Evolutionary conservation across 1,139 yeast genomes (phyloP).

Genomic region (Candida smagusa): DNA sequence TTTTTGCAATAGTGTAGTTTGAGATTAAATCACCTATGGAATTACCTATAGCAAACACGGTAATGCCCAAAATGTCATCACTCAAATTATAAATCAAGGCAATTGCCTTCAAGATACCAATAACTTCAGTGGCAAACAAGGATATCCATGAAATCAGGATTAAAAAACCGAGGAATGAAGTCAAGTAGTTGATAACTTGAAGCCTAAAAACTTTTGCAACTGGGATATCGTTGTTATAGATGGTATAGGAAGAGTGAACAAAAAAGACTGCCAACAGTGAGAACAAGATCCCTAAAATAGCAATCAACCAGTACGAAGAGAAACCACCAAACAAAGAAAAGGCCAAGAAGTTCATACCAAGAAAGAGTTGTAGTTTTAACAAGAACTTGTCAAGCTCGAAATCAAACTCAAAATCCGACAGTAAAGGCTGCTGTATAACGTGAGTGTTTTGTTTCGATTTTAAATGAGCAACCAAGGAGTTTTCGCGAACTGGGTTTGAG

Average conservation of each 20-base stretch:
- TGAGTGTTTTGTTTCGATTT: constrained; percentile 1
- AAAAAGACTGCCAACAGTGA: not conserved
- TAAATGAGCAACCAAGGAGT: constrained; percentile 8
- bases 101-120: constrained; percentile 61
- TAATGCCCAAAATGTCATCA: constrained; percentile 75
- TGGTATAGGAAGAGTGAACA: constrained; percentile 6
- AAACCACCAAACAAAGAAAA: constrained; percentile 9
- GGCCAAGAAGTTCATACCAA: constrained; percentile 17
- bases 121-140: constrained; percentile 71
- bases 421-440: not conserved
- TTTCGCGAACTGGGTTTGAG: constrained; percentile 47
- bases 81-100: constrained; percentile 62
- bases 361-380: constrained; percentile 18
- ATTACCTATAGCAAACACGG: constrained; percentile 90
- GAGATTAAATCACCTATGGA: constrained; percentile 88
- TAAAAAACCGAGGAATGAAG: constrained; percentile 59
- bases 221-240: constrained; percentile 2
- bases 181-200: constrained; percentile 25
- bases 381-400: constrained; percentile 17
- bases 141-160: constrained; percentile 74
- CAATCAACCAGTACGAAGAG: constrained; percentile 13
- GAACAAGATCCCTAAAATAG: constrained; percentile 2
- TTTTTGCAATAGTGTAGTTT: constrained; percentile 74
- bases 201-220: constrained; percentile 6
- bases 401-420: constrained; percentile 11